Evolutionary conservation across 163 green algal genomes (phyloP).

Genomic region (Botryococcus braunii): DNA sequence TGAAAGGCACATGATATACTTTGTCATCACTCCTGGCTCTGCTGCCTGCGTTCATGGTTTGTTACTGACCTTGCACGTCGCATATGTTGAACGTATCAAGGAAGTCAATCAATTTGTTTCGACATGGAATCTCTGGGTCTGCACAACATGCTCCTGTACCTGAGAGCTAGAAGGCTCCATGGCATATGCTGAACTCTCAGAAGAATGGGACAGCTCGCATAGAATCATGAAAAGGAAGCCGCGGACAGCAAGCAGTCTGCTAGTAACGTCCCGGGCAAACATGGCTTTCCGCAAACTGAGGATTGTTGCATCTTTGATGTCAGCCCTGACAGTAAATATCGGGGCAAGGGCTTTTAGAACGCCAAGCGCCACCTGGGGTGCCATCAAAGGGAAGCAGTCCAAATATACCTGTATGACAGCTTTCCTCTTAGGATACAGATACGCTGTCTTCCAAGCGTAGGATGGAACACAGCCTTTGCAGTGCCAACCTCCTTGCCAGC

Average conservation of each 20-base stretch:
- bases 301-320: neutral
- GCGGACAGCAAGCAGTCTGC: neutral
- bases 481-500: too few relatives aligned
- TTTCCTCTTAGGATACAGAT: too few relatives aligned
- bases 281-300: conserved; percentile 1
- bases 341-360: neutral
- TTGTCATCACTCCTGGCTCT: neutral
- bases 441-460: too few relatives aligned
- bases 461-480: too few relatives aligned
- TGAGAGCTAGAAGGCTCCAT: neutral
- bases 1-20: neutral
- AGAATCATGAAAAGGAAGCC: neutral
- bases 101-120: neutral
- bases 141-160: neutral
- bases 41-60: neutral
- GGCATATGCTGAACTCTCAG: neutral
- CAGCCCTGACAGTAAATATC: neutral
- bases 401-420: neutral
- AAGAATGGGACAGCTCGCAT: neutral
- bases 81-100: neutral
- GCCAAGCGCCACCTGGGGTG: neutral
- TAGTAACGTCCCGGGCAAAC: neutral
- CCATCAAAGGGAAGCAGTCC: neutral
- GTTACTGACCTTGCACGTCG: neutral
- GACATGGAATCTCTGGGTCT: neutral